Evolutionary conservation across 73 alveolate genomes (phyloP).

Genomic region (Vitrella brassicaformis): DNA sequence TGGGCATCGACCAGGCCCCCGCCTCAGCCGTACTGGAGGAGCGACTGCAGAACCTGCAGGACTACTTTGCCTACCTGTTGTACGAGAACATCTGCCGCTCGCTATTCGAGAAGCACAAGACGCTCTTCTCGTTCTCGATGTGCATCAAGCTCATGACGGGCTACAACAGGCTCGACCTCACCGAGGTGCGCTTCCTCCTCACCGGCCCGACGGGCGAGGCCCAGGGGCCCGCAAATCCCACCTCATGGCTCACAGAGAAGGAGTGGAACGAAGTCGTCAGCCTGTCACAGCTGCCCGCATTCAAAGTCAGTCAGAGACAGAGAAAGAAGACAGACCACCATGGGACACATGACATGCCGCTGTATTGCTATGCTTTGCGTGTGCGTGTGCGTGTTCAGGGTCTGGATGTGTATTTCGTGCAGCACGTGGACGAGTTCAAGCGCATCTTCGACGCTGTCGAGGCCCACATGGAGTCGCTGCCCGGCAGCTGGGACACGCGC

Average conservation of each 20-base stretch:
- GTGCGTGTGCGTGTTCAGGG: too few relatives aligned
- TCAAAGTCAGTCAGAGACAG: too few relatives aligned
- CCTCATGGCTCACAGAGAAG: not conserved
- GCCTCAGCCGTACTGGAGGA: conserved; percentile 81
- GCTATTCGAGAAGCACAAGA: conserved; percentile 94
- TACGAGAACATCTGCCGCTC: conserved; percentile 96
- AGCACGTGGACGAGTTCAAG: conserved; percentile 61
- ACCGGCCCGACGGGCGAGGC: conserved; percentile 81
- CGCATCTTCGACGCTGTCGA: conserved; percentile 81
- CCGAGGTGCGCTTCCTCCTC: conserved; percentile 56
- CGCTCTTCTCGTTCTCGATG: conserved; percentile 88
- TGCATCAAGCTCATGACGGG: conserved; percentile 81
- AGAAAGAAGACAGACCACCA: too few relatives aligned
- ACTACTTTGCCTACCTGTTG: conserved; percentile 82
- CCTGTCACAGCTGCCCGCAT: conserved; percentile 23
- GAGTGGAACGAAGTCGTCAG: conserved; percentile 42
- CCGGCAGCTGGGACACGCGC: conserved; percentile 76
- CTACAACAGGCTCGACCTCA: conserved; percentile 31
- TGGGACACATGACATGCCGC: too few relatives aligned
- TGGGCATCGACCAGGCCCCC: conserved; percentile 93
- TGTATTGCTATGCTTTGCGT: too few relatives aligned
- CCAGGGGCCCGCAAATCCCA: not conserved
- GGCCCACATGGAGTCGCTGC: conserved; percentile 79
- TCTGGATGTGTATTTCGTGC: conserved; percentile 69
- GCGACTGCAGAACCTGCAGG: conserved; percentile 78